A percentile compares a stretch with the other conserved stretches of the same genome.
These are phyloP conservation scores for Cucumis melo DNA, from an alignment of 306 rosid species.

Conservation along the genomic window DNA sequence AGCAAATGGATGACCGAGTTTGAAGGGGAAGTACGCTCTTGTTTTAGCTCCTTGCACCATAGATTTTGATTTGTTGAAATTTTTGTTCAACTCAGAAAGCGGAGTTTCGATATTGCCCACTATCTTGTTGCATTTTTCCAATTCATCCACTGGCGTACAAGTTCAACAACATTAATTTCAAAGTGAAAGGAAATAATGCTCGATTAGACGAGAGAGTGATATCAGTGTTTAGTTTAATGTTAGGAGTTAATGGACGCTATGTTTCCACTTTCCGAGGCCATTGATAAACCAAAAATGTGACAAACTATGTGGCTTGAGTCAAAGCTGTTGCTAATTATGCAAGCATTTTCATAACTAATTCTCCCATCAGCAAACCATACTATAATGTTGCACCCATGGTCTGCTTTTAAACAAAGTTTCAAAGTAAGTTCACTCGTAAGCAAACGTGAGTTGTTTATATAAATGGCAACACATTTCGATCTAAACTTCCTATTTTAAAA, in stretches of 20 bases:
- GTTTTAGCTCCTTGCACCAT: conserved; percentile 32
- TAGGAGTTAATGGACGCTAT: not conserved
- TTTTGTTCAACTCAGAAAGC: conserved; percentile 10
- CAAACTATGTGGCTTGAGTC: not conserved
- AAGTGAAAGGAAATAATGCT: not conserved
- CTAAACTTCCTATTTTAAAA: not conserved
- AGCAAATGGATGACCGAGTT: conserved; percentile 87
- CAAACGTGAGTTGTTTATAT: not conserved
- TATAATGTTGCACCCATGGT: not conserved
- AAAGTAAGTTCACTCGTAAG: not conserved
- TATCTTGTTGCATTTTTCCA: conserved; percentile 92
- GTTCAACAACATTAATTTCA: conserved; percentile 4
- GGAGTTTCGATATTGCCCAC: conserved; percentile 56
- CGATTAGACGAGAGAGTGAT: conserved; percentile 1
- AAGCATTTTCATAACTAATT: not conserved
- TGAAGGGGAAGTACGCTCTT: conserved; percentile 71
- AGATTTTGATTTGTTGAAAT: conserved; percentile 43
- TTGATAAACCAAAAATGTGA: not conserved
- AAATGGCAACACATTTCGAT: not conserved
- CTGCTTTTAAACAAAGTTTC: not conserved
- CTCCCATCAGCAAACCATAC: not conserved
- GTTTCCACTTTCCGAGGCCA: not conserved
- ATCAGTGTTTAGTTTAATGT: not conserved
- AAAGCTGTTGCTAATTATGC: not conserved
- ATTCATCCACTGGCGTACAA: conserved; percentile 72